Evolutionary conservation across 176 grass and related monocot genomes (phyloP), one percentile per base, ranked within the genome.

Genomic region (Bonia amplexicaulis): DNA sequence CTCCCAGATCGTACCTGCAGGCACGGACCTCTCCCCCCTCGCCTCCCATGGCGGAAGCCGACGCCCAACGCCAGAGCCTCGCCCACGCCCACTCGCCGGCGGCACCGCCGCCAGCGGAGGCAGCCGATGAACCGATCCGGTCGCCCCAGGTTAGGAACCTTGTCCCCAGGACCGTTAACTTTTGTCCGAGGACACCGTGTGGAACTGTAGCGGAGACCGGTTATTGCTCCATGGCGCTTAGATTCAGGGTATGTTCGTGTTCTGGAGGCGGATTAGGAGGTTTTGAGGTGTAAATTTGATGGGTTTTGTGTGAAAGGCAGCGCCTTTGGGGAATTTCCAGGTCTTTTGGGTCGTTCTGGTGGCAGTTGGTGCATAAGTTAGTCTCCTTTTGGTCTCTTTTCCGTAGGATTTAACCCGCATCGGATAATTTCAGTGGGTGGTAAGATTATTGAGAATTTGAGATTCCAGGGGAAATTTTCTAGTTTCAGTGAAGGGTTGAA

Each of bases 31-130:
- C 69, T 45, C 41, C 12, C 14, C 22, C 15, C 47, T 52, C 46
- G 46, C 69, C 82, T 77, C 47, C 82, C 35, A 85, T 85, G 83
- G 72, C 73, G 72, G 83, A 85, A 68, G 33, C 83, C 16, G 62
- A 85, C 63, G 73, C 63, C n/a, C 72, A 76, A 27, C 22, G 29
- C 82, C 69, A 73, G 81, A 51, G 42, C 69, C 19, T 42, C 41
- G 42, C 44, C 55, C 82, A 84, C 22, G 6, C 73, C 47, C 1
- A 63, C 60, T 67, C 25, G 80, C 55, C 80, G 54, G 68, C 79
- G 27, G 5, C 69, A 12, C 19, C 69, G 25, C 42, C n/a, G n/a
- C 9, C 42, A 20, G 4, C 4, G 7, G 83, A 42, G 62, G 35
- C 49, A 15, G 40, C 83, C 8, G 37, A 73, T 12, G 83, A 85